Conservation (phyloP, 1,139 yeast genomes). For the Pneumocystis jirovecii region DNA sequence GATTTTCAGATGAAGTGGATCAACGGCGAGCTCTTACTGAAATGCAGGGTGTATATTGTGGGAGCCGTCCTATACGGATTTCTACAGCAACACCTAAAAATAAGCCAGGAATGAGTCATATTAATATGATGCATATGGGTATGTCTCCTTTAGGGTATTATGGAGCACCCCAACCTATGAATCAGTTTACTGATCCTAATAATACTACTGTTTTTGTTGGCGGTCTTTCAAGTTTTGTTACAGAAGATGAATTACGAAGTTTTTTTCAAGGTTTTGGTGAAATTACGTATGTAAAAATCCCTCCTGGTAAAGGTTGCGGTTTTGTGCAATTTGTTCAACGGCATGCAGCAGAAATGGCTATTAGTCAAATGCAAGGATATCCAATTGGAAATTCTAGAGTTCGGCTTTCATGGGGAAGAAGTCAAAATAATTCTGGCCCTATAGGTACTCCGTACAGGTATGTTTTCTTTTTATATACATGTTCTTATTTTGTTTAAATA, state of each 20-base stretch:
- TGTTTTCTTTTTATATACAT: slow-evolving; percentile 2
- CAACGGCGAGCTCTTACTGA: slow-evolving; percentile 62
- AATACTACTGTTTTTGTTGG: slow-evolving; percentile 94
- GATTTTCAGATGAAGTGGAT: slow-evolving; percentile 57
- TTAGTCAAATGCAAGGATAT: slow-evolving; percentile 83
- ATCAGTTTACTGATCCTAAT: slow-evolving; percentile 55
- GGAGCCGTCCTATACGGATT: slow-evolving; percentile 63
- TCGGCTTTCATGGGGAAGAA: slow-evolving; percentile 79
- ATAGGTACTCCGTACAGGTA: slow-evolving; percentile 21
- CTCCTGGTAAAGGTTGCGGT: slow-evolving; percentile 87
- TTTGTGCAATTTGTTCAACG: slow-evolving; percentile 70
- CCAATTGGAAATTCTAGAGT: slow-evolving; percentile 76
- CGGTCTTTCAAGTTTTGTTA: slow-evolving; percentile 61
- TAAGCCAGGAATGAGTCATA: slow-evolving; percentile 22
- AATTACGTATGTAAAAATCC: slow-evolving; percentile 72
- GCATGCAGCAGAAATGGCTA: slow-evolving; percentile 79
- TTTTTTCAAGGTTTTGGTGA: slow-evolving; percentile 75
- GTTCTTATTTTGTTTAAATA: slow-evolving; percentile 7
- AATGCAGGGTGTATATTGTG: slow-evolving; percentile 67
- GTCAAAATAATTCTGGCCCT: slow-evolving; percentile 24
- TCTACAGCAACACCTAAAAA: slow-evolving; percentile 59
- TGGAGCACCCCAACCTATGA: slow-evolving; percentile 28
- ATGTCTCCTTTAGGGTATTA: slow-evolving; percentile 22
- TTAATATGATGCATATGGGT: slow-evolving; percentile 15
- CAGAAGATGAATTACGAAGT: slow-evolving; percentile 59